These are phyloP conservation scores for Fraxinus excelsior DNA, from an alignment of 257 asterid genomes.

Conservation along the genomic window DNA sequence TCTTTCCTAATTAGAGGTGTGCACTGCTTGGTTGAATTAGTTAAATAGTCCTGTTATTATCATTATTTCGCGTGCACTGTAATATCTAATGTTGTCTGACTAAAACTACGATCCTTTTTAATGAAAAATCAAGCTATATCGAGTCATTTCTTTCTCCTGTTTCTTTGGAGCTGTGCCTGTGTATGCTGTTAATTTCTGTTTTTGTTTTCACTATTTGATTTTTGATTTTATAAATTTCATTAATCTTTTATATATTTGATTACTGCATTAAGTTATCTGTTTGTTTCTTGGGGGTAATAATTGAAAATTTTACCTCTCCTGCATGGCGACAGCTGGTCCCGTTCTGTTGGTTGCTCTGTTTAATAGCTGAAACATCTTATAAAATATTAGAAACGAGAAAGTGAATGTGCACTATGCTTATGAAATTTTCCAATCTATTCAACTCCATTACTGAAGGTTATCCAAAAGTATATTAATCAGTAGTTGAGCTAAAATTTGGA, in stretches of 20 bases:
- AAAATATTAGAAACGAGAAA: background rate
- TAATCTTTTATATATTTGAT: conserved; percentile 1
- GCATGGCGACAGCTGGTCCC: background rate
- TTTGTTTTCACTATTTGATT: conserved; percentile 1
- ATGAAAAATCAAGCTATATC: conserved; percentile 6
- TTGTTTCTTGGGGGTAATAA: conserved; percentile 8
- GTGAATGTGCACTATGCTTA: conserved; percentile 1
- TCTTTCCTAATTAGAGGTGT: conserved; percentile 19
- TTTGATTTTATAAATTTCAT: background rate
- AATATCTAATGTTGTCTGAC: conserved; percentile 11
- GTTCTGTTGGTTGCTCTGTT: background rate
- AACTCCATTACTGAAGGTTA: background rate
- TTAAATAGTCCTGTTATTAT: conserved; percentile 1
- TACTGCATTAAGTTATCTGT: conserved; percentile 3
- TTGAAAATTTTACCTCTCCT: background rate
- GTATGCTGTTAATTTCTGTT: conserved; percentile 10
- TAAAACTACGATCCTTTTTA: background rate
- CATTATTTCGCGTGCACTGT: conserved; percentile 4
- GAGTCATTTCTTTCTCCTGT: background rate
- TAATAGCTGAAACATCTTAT: background rate
- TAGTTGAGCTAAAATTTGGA: background rate
- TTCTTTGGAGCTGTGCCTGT: conserved; percentile 15
- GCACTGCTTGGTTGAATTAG: conserved; percentile 12
- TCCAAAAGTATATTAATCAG: background rate
- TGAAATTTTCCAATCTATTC: background rate